Evolutionary conservation across 805 yeast species (phyloP).

Genomic region (Cyberlindnera xishuangbannaensis): DNA sequence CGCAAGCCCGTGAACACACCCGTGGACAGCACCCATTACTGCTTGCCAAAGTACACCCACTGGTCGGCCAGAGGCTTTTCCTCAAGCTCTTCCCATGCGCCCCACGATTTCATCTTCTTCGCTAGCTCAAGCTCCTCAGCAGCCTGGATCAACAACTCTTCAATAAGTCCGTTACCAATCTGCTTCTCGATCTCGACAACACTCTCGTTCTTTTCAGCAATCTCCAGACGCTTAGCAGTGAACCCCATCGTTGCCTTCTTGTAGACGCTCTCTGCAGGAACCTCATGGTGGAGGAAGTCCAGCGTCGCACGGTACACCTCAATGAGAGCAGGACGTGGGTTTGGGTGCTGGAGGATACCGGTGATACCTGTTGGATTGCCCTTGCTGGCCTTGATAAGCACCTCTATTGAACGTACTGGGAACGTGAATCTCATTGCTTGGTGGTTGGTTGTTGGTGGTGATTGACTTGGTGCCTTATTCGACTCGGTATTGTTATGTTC

Average conservation of each 20-base stretch:
- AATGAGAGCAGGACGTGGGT: conserved; percentile 74
- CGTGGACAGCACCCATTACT: no score
- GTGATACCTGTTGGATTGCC: conserved; percentile 81
- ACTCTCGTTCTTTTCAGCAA: conserved; percentile 60
- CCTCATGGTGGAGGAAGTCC: conserved; percentile 47
- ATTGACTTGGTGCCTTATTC: no score
- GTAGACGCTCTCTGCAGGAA: conserved; percentile 71
- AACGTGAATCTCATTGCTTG: conserved; percentile 30
- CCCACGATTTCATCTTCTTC: conserved; percentile 59
- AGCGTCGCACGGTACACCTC: conserved; percentile 69
- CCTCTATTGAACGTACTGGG: conserved; percentile 33
- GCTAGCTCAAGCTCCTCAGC: conserved; percentile 71
- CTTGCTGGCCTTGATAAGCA: conserved; percentile 48
- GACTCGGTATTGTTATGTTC: no score
- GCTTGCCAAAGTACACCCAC: conserved; percentile 77
- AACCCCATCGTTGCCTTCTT: conserved; percentile 67
- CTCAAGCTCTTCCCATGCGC: conserved; percentile 75
- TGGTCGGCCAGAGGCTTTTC: conserved; percentile 77
- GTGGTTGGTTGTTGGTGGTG: neutral
- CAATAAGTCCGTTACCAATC: conserved; percentile 80
- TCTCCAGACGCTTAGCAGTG: conserved; percentile 60
- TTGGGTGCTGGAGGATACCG: conserved; percentile 73
- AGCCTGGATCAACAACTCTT: conserved; percentile 78
- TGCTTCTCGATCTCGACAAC: conserved; percentile 60
- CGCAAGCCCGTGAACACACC: no score